phyloP scores from a whole-genome alignment of 441 rosid genomes.

The Pelargonium fulgidum region DNA sequence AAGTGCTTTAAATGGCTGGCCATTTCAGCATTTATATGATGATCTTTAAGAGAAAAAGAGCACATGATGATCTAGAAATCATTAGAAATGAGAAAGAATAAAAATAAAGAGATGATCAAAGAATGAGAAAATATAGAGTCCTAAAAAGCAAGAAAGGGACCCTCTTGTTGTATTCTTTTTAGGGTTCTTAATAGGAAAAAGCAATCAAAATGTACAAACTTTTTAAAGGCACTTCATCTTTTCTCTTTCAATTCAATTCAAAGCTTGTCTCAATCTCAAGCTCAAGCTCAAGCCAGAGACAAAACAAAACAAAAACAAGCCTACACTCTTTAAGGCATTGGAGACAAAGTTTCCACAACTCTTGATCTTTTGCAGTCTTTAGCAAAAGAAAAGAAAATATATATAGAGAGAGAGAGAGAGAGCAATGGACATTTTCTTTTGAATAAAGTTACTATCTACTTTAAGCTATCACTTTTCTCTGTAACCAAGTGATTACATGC shows the following conservation, averaged over 20 bases:
- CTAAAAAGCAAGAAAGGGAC: constrained; percentile 25
- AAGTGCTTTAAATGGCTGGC: too few species aligned
- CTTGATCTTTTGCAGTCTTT: constrained; percentile 43
- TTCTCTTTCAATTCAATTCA: constrained; percentile 21
- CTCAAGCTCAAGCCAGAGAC: too few species aligned
- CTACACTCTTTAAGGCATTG: constrained; percentile 13
- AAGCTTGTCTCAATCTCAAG: background rate
- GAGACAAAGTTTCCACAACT: constrained; percentile 47
- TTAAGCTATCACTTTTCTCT: constrained; percentile 28
- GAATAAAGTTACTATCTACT: constrained; percentile 23
- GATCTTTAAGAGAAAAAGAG: background rate
- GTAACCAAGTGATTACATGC: constrained; percentile 19
- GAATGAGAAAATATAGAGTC: constrained; percentile 10
- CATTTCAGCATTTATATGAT: constrained; percentile 13
- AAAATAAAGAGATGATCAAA: constrained; percentile 13
- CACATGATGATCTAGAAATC: constrained; percentile 28
- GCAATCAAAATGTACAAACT: constrained; percentile 41
- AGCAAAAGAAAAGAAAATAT: constrained; percentile 21
- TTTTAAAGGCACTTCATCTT: constrained; percentile 32
- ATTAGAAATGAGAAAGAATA: constrained; percentile 25
- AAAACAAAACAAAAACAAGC: too few species aligned
- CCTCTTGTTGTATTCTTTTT: constrained; percentile 47
- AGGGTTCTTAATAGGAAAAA: constrained; percentile 39
- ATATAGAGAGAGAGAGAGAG: background rate
- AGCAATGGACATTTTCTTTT: background rate